phyloP scores from a whole-genome alignment of 331 rosid genomes.

The Stylosanthes scabra region DNA sequence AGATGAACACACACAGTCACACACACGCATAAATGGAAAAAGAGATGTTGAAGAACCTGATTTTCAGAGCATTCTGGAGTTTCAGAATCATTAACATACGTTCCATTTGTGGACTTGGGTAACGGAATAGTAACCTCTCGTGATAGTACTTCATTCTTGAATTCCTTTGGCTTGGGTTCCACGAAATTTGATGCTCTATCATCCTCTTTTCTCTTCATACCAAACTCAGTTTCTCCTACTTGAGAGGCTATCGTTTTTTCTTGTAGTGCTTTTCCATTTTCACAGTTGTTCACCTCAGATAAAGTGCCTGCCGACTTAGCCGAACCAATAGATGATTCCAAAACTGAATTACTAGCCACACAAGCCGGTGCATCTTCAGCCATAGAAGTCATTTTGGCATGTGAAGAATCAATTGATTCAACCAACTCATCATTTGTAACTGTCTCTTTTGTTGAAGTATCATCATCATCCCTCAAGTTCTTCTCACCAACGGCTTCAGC shows the following conservation, averaged over 20 bases:
- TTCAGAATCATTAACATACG: slow-evolving; percentile 48
- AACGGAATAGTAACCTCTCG: slow-evolving; percentile 45
- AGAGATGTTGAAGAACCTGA: slow-evolving; percentile 56
- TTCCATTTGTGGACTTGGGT: slow-evolving; percentile 46
- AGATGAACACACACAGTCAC: slow-evolving; percentile 5
- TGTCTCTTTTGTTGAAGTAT: slow-evolving; percentile 30
- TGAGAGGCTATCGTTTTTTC: slow-evolving; percentile 46
- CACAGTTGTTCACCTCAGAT: slow-evolving; percentile 44
- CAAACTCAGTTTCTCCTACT: slow-evolving; percentile 37
- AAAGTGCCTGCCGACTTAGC: slow-evolving; percentile 40
- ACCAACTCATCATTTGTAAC: slow-evolving; percentile 30
- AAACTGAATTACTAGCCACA: slow-evolving; percentile 34
- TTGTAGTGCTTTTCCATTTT: slow-evolving; percentile 39
- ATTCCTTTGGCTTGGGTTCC: slow-evolving; percentile 49
- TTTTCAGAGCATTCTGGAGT: slow-evolving; percentile 59
- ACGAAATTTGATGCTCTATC: slow-evolving; percentile 42
- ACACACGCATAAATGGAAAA: not conserved
- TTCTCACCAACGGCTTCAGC: slow-evolving; percentile 43
- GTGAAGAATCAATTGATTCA: slow-evolving; percentile 37
- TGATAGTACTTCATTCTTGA: slow-evolving; percentile 36
- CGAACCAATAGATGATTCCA: slow-evolving; percentile 36
- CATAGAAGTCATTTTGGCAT: slow-evolving; percentile 31
- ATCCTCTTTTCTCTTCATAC: slow-evolving; percentile 49
- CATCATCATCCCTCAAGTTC: slow-evolving; percentile 36
- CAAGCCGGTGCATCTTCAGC: slow-evolving; percentile 30